Percentiles rank a stretch among this genome's conserved stretches.
phyloP scores from a whole-genome alignment of 2,329 filamentous ascomycete species.

The Sporothrix pseudoabietina region DNA sequence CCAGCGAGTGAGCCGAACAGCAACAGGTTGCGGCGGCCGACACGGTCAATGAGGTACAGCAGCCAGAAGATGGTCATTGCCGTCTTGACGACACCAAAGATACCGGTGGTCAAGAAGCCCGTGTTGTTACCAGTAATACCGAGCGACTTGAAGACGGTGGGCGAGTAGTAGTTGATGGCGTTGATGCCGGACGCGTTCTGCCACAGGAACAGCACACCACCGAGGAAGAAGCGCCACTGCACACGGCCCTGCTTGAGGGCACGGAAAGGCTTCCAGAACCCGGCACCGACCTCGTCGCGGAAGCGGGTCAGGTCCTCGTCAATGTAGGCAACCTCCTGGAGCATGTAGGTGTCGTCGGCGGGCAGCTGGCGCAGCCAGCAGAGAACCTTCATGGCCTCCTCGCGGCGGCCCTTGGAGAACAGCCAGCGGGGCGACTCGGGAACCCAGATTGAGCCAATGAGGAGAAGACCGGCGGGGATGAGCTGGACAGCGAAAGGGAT shows the following conservation, averaged over 20 bases:
- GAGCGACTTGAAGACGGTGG: slow-evolving; percentile 64
- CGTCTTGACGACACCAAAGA: slow-evolving; percentile 78
- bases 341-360: slow-evolving; percentile 63
- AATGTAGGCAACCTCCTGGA: slow-evolving; percentile 72
- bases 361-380: slow-evolving; percentile 66
- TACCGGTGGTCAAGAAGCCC: slow-evolving; percentile 64
- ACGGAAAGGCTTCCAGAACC: slow-evolving; percentile 74
- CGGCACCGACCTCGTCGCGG: slow-evolving; percentile 62
- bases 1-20: slow-evolving; percentile 58
- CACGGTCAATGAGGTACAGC: slow-evolving; percentile 66
- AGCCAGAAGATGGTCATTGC: slow-evolving; percentile 69
- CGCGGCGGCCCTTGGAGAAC: slow-evolving; percentile 33
- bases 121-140: slow-evolving; percentile 51
- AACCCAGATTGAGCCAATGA: slow-evolving; percentile 59
- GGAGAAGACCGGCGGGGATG: slow-evolving; percentile 65
- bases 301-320: slow-evolving; percentile 70
- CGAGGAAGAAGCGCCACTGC: slow-evolving; percentile 72
- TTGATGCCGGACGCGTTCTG: slow-evolving; percentile 79
- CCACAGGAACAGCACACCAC: slow-evolving; percentile 74
- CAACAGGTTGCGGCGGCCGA: slow-evolving; percentile 59
- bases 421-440: slow-evolving; percentile 41
- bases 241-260: slow-evolving; percentile 59
- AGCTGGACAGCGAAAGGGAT: slow-evolving; percentile 68
- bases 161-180: slow-evolving; percentile 75
- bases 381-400: slow-evolving; percentile 31